These are phyloP conservation scores for Neurospora pannonica DNA, from an alignment of 495 filamentous ascomycete genomes.

Conservation along the genomic window DNA sequence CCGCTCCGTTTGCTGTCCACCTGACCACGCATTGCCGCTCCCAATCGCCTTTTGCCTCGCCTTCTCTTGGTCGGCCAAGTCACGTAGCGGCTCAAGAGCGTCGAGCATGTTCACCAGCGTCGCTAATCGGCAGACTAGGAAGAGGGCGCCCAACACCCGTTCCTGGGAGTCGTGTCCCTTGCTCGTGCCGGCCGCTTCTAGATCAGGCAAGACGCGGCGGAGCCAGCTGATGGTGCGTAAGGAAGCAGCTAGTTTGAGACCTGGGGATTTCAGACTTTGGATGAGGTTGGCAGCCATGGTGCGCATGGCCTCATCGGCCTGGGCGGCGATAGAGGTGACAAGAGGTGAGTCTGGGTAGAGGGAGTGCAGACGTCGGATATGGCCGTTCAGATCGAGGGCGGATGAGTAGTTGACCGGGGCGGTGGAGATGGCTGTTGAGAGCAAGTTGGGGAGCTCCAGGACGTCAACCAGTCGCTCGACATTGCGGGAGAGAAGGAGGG, in stretches of 20 bases:
- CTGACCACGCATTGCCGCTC: conserved; percentile 46
- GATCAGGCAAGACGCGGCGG: conserved; percentile 72
- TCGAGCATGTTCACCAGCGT: conserved; percentile 72
- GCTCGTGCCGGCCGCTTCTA: conserved; percentile 43
- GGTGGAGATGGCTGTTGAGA: conserved; percentile 50
- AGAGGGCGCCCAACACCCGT: conserved; percentile 66
- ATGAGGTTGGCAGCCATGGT: conserved; percentile 83
- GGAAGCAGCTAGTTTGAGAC: conserved; percentile 79
- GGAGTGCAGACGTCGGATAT: conserved; percentile 77
- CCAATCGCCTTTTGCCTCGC: conserved; percentile 26
- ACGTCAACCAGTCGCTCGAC: conserved; percentile 86
- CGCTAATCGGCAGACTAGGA: conserved; percentile 75
- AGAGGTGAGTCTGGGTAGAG: conserved; percentile 73
- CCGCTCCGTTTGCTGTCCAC: conserved; percentile 85
- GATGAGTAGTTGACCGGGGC: conserved; percentile 65
- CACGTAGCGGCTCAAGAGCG: conserved; percentile 76
- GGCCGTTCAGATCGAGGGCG: conserved; percentile 84
- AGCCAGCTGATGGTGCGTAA: conserved; percentile 92
- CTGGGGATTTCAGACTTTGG: conserved; percentile 59
- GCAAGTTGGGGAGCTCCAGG: conserved; percentile 78
- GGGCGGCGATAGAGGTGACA: conserved; percentile 58
- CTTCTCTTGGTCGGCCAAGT: conserved; percentile 85
- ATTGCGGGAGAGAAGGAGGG: conserved; percentile 78
- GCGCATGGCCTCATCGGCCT: conserved; percentile 84
- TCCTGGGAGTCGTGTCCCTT: conserved; percentile 44